Evolutionary conservation across 1,284 basidiomycete species (phyloP), one percentile per base, ranked within the genome.

Genomic region (Cutaneotrichosporon sp.): DNA sequence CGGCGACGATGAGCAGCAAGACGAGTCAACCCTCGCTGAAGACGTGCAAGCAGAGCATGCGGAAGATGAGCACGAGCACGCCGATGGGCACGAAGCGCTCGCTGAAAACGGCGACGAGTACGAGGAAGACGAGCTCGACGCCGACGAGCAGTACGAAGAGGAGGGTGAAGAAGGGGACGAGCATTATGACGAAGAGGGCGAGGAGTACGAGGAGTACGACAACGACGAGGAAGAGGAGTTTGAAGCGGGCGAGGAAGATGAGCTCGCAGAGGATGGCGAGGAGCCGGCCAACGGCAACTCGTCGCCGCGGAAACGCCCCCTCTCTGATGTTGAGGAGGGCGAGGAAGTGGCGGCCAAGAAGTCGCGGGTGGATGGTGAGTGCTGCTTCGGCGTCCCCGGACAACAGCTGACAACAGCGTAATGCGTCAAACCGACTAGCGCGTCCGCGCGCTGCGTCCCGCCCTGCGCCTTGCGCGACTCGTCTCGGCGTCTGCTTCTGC

Each of bases 361-460:
- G 52, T 58, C 56, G 4, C 51, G 59, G 9, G 25, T 61, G 9
- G 59, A 65, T n/a, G 53, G 63, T 65, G 54, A 56, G 63, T 60
- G 4, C 22, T 10, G 11, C 27, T 50, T 2, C 7, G 5, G 18
- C 4, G 9, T 5, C 20, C 33, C 9, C 11, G 24, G 14, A 20
- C 11, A 3, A n/a, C 10, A 27, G 51, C 51, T 53, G 22, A 53
- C 34, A 22, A 4, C 51, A 53, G 51, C 51, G 33, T 53, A 22
- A 53, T n/a, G n/a, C n/a, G n/a, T n/a, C n/a, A n/a, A n/a, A n/a
- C n/a, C n/a, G n/a, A n/a, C n/a, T n/a, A n/a, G n/a, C n/a, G n/a
- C n/a, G n/a, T n/a, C n/a, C n/a, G n/a, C n/a, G n/a, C n/a, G n/a
- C n/a, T n/a, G n/a, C n/a, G n/a, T n/a, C n/a, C n/a, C n/a, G n/a